Conservation (phyloP, 2,329 filamentous ascomycete species). For the Xenoacremonium recifei region DNA sequence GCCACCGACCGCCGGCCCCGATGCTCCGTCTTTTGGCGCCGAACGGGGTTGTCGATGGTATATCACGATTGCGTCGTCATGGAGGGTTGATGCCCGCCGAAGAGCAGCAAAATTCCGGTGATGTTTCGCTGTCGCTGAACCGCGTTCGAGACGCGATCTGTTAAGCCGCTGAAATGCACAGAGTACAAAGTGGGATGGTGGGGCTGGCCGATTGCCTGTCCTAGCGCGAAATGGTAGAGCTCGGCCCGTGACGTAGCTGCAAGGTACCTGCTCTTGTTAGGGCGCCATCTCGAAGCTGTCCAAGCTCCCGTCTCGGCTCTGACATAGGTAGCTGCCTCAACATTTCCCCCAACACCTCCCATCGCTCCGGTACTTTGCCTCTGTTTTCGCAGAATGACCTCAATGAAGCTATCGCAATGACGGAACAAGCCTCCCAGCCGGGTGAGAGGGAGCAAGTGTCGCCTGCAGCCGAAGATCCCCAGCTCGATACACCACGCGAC, state of each 20-base stretch:
- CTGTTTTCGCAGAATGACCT: slow-evolving; percentile 28
- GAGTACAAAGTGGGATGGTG: slow-evolving; percentile 19
- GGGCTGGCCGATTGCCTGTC: slow-evolving; percentile 18
- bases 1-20: slow-evolving; percentile 12
- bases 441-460: slow-evolving; percentile 25
- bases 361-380: slow-evolving; percentile 11
- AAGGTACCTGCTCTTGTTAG: slow-evolving; percentile 16
- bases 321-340: no score
- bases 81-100: not conserved
- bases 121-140: slow-evolving; percentile 6
- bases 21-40: not conserved
- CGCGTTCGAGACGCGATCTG: slow-evolving; percentile 19
- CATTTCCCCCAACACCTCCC: slow-evolving; percentile 8
- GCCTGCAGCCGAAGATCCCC: slow-evolving; percentile 14
- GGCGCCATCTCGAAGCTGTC: slow-evolving; percentile 11
- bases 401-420: slow-evolving; percentile 35
- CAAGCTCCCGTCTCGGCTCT: no score
- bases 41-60: no score
- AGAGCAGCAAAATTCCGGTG: not conserved
- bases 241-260: slow-evolving; percentile 32
- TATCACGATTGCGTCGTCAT: not conserved
- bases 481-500: slow-evolving; percentile 17
- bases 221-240: slow-evolving; percentile 14
- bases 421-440: slow-evolving; percentile 37
- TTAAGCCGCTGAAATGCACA: slow-evolving; percentile 7